Evolutionary conservation across 2,329 filamentous ascomycete species (phyloP).

Genomic region (Ophiostoma ips): DNA sequence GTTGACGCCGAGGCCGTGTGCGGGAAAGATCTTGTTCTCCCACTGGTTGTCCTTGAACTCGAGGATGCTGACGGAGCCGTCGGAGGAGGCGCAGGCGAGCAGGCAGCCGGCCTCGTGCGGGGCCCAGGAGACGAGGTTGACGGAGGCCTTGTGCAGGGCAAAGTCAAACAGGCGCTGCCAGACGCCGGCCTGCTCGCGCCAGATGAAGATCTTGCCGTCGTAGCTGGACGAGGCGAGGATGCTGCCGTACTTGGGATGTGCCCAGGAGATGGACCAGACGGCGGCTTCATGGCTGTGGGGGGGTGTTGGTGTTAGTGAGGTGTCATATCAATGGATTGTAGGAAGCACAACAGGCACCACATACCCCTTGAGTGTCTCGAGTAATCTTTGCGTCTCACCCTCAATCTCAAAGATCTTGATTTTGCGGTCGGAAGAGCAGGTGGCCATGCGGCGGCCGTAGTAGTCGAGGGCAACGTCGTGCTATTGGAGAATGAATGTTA

Average conservation of each 20-base stretch:
- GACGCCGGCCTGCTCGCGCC: conserved; percentile 68
- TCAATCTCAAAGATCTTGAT: conserved; percentile 99
- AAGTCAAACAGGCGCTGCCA: conserved; percentile 90
- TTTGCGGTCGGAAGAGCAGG: conserved; percentile 93
- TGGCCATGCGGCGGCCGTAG: conserved; percentile 90
- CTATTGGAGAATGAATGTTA: conserved; percentile 35
- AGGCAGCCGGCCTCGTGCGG: conserved; percentile 92
- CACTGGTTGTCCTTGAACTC: conserved; percentile 86
- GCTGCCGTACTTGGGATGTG: conserved; percentile 95
- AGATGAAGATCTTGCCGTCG: conserved; percentile 97
- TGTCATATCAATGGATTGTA: too few relatives aligned
- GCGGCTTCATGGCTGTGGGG: conserved; percentile 93
- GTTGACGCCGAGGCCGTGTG: conserved; percentile 90
- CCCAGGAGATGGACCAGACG: conserved; percentile 97
- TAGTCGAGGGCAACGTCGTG: conserved; percentile 98
- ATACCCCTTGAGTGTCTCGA: conserved; percentile 90
- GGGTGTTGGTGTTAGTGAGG: too few relatives aligned
- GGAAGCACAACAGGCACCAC: too few relatives aligned
- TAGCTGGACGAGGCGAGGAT: conserved; percentile 92
- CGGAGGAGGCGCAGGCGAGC: conserved; percentile 84
- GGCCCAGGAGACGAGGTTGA: conserved; percentile 96
- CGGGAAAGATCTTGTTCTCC: conserved; percentile 77
- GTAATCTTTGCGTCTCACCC: conserved; percentile 74
- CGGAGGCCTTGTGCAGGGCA: conserved; percentile 82
- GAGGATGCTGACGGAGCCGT: conserved; percentile 84